Conservation (phyloP, 768 basidiomycete species). For the Sporobolomyces pararoseus region DNA sequence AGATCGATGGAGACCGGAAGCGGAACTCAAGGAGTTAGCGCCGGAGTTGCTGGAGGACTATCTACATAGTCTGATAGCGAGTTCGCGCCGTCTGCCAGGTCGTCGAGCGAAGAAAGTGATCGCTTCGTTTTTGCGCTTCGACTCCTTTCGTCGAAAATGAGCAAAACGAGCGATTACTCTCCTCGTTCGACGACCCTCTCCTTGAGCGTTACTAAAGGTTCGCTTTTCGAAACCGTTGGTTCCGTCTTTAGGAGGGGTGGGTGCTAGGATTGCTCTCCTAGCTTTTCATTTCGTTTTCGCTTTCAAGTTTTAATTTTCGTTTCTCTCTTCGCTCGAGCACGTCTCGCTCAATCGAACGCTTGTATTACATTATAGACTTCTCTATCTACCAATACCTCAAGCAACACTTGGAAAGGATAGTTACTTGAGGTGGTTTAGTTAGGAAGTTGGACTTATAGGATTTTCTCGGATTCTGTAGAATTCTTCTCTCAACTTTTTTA, state of each 20-base stretch:
- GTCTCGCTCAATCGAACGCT: background rate
- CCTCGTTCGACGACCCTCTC: background rate
- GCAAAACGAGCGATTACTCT: background rate
- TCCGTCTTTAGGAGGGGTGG: slow-evolving; percentile 10
- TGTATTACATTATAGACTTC: background rate
- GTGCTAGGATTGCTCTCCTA: slow-evolving; percentile 12
- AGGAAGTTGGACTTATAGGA: background rate
- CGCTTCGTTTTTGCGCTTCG: background rate
- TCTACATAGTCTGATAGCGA: background rate
- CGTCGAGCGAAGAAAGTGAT: background rate
- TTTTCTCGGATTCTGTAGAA: background rate
- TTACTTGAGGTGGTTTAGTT: background rate
- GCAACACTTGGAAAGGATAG: too few species aligned
- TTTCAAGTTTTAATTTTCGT: background rate
- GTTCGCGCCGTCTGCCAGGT: background rate
- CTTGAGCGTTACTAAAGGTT: background rate
- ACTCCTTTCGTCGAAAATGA: background rate
- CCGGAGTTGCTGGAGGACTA: background rate
- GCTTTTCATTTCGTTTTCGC: background rate
- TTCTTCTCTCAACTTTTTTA: background rate
- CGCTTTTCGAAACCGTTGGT: background rate
- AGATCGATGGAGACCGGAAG: slow-evolving; percentile 3
- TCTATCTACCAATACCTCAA: background rate
- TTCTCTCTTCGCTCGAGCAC: background rate
- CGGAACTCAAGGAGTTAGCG: background rate